These are phyloP conservation scores for Monosporascus ibericus DNA, from an alignment of 2,329 filamentous ascomycete genomes.

Conservation along the genomic window DNA sequence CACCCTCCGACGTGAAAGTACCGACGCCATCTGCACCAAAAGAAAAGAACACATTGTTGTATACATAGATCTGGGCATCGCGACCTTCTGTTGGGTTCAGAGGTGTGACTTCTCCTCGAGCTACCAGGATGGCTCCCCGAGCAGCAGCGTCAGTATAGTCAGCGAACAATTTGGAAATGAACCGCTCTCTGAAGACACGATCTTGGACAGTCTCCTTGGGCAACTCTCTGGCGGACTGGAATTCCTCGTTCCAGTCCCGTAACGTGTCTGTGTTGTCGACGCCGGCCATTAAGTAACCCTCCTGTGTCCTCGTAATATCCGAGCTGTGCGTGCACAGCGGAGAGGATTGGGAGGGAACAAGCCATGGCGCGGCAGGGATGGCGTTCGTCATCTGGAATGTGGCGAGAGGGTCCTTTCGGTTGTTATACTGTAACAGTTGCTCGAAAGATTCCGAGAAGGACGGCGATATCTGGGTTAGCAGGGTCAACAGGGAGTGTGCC, in stretches of 20 bases:
- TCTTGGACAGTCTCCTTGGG: constrained; percentile 93
- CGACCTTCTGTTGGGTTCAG: constrained; percentile 88
- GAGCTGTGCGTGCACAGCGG: constrained; percentile 65
- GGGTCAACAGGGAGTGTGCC: constrained; percentile 78
- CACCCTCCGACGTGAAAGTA: constrained; percentile 93
- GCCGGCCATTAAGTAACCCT: constrained; percentile 83
- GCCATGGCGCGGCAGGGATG: constrained; percentile 86
- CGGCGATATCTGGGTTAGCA: constrained; percentile 74
- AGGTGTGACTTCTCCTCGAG: constrained; percentile 84
- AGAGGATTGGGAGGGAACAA: constrained; percentile 65
- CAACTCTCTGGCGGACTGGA: constrained; percentile 92
- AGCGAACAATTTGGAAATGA: constrained; percentile 92
- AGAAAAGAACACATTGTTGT: constrained; percentile 99
- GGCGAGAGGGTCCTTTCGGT: constrained; percentile 77
- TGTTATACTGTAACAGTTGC: constrained; percentile 77
- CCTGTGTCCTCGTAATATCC: constrained; percentile 85
- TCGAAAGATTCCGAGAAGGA: constrained; percentile 75
- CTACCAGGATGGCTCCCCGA: constrained; percentile 85
- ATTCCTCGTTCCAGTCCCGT: constrained; percentile 98
- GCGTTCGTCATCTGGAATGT: constrained; percentile 96
- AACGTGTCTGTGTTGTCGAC: constrained; percentile 91
- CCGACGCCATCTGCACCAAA: constrained; percentile 96
- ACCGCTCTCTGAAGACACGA: constrained; percentile 86
- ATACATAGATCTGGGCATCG: constrained; percentile 97
- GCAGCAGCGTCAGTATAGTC: constrained; percentile 96